A percentile compares a stretch with the other conserved stretches of the same genome.
Conservation (phyloP, 345 rosid genomes). For the Linum trigynum region DNA sequence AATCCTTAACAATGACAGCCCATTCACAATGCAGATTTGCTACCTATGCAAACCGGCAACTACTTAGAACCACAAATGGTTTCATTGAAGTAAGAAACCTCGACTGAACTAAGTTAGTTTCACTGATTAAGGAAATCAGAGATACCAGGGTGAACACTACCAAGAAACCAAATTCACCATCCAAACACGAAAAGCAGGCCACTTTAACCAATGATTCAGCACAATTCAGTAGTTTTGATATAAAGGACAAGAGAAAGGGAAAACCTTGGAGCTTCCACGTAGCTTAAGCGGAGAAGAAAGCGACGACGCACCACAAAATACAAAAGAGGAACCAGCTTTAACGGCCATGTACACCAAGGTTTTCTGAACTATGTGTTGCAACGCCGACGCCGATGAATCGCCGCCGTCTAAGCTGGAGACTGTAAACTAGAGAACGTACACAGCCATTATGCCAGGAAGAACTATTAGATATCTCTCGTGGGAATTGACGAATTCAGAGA, state of each 20-base stretch:
- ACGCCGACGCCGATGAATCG: background rate
- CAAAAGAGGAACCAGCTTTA: conserved; percentile 31
- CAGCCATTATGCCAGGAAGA: background rate
- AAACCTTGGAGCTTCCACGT: conserved; percentile 37
- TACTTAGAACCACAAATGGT: background rate
- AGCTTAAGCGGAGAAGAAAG: conserved; percentile 36
- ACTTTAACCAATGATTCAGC: no score
- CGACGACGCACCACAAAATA: conserved; percentile 34
- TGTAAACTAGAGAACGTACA: background rate
- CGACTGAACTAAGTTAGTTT: background rate
- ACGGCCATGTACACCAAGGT: conserved; percentile 32
- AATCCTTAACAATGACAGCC: no score
- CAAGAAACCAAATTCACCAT: no score
- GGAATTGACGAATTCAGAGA: background rate
- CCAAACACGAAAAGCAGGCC: no score
- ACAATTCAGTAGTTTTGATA: background rate
- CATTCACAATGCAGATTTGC: background rate
- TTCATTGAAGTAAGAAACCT: background rate
- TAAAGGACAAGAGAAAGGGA: background rate
- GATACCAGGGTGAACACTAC: background rate
- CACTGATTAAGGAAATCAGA: background rate
- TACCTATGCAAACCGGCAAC: background rate
- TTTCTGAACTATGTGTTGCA: background rate
- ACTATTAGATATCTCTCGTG: background rate
- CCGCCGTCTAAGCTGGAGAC: background rate